Evolutionary conservation across 495 filamentous ascomycete genomes (phyloP), one percentile per base, ranked within the genome.

Genomic region (Aspergillus bertholletiae): DNA sequence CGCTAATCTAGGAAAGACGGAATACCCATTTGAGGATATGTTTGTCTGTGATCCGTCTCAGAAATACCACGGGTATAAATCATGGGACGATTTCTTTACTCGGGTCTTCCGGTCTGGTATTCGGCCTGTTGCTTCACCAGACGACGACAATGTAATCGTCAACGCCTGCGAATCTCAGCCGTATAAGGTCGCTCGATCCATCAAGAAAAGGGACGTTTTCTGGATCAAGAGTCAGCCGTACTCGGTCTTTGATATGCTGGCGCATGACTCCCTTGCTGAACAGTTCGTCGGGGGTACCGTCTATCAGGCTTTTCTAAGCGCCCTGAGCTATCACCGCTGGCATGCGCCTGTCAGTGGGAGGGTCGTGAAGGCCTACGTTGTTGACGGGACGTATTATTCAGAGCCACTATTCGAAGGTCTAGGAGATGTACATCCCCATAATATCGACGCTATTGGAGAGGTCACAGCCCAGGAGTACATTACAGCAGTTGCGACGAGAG

Each of bases 21-120:
- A 55, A 7, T n/a, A n/a, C n/a, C 5, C 7, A 5, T 56, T 56
- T 32, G 48, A 51, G 5, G 13, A 58, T 7, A 32, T 43, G 5
- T 58, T 43, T 45, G 9, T 27, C 8, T 49, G 80, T 57, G 74
- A 86, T 23, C 76, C 81, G 0, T 57, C 53, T 0, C 57, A 72
- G 2, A 64, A 69, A 43, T 55, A 83, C 59, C 67, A 76, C 56
- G 84, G 84, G 30, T 64, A 70, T 60, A 73, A 65, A 21, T 84
- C 81, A 5, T 87, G 84, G 84, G 83, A 88, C 49, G 74, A 82
- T 50, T 88, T 87, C 66, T 88, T 88, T 70, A 84, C 78, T 7
- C 81, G 85, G 20, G 46, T 74, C 15, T 74, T 86, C 39, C 70
- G 70, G 7, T 53, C 68, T 0, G 58, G 63, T 20, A 67, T 77